phyloP scores from a whole-genome alignment of 179 eudicot genomes.

The Camellia oleifera region DNA sequence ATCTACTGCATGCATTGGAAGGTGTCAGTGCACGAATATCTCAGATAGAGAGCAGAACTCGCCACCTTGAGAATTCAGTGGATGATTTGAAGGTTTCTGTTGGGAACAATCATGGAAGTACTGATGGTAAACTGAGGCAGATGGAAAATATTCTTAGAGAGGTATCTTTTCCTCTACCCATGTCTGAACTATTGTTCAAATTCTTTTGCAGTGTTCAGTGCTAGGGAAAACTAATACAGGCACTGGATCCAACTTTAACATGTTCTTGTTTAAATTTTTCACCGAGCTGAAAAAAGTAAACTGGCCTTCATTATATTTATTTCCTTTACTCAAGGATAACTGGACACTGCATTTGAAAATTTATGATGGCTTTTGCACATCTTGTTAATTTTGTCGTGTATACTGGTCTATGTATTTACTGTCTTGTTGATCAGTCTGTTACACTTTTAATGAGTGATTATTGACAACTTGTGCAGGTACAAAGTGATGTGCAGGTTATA shows the following conservation, averaged over 20 bases:
- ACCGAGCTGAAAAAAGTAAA: neutral
- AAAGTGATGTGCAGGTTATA: slow-evolving; percentile 59
- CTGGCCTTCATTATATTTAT: neutral
- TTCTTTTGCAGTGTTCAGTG: neutral
- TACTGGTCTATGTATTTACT: neutral
- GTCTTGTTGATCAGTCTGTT: neutral
- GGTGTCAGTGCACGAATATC: slow-evolving; percentile 51
- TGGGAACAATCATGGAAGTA: slow-evolving; percentile 45
- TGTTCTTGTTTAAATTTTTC: neutral
- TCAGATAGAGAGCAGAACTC: slow-evolving; percentile 46
- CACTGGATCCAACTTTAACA: neutral
- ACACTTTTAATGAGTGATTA: neutral
- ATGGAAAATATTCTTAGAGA: slow-evolving; percentile 50
- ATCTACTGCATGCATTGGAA: slow-evolving; percentile 44
- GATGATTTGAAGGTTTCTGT: slow-evolving; percentile 47
- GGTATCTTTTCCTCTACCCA: slow-evolving; percentile 27
- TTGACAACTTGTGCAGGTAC: slow-evolving; percentile 50
- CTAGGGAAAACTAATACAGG: neutral
- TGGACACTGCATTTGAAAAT: neutral
- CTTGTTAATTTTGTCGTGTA: neutral
- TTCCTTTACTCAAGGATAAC: neutral
- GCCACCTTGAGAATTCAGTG: slow-evolving; percentile 42
- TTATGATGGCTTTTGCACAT: neutral
- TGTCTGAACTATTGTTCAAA: neutral
- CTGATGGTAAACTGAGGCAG: slow-evolving; percentile 52